phyloP scores from a whole-genome alignment of 2,329 filamentous ascomycete genomes.

The Penicillium occitanis region DNA sequence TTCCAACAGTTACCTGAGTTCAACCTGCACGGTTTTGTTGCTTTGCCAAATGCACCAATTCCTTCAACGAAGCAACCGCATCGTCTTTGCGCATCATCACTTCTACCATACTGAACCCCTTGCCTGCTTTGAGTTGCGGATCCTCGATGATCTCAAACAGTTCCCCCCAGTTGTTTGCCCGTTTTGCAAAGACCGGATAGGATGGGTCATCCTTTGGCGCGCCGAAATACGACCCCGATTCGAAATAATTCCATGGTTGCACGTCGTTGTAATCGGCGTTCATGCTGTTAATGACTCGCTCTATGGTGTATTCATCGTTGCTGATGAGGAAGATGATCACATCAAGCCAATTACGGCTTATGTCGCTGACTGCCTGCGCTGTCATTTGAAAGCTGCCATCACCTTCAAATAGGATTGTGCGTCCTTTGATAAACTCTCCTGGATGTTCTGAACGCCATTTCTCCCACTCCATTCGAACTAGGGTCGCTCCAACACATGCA shows the following conservation, averaged over 20 bases:
- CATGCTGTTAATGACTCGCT: slow-evolving; percentile 84
- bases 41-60: no score
- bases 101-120: slow-evolving; percentile 4
- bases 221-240: slow-evolving; percentile 50
- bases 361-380: slow-evolving; percentile 68
- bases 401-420: slow-evolving; percentile 83
- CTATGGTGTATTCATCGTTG: slow-evolving; percentile 86
- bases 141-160: not conserved
- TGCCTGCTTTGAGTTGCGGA: slow-evolving; percentile 1
- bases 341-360: not conserved
- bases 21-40: not conserved
- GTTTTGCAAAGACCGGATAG: slow-evolving; percentile 32
- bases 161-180: not conserved
- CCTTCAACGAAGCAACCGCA: not conserved
- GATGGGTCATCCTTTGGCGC: slow-evolving; percentile 1
- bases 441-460: not conserved
- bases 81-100: not conserved
- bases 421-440: slow-evolving; percentile 33
- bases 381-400: slow-evolving; percentile 86
- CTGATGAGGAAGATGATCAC: not conserved
- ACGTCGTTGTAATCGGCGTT: slow-evolving; percentile 63
- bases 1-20: not conserved
- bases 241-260: slow-evolving; percentile 69
- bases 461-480: slow-evolving; percentile 50
- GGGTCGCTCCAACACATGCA: slow-evolving; percentile 65